phyloP scores from a whole-genome alignment of 257 asterid species.

The Anisodus acutangulus region DNA sequence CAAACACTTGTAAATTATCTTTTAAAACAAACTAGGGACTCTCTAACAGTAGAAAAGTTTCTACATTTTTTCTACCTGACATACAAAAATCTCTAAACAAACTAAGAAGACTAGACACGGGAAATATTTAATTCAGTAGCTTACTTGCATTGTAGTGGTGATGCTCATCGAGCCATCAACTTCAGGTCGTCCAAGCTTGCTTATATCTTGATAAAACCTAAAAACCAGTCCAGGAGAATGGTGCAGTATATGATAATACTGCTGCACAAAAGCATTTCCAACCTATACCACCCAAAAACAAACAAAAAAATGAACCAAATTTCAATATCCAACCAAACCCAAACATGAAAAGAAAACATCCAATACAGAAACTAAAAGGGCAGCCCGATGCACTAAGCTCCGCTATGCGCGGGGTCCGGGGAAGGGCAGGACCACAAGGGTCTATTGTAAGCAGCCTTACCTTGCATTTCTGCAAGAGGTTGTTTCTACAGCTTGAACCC shows the following conservation, averaged over 20 bases:
- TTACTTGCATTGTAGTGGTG: constrained; percentile 88
- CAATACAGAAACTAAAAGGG: background rate
- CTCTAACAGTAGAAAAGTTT: background rate
- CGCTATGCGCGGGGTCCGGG: too few species aligned
- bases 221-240: constrained; percentile 74
- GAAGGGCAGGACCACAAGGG: too few species aligned
- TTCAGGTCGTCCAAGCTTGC: constrained; percentile 88
- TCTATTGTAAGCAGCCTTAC: too few species aligned
- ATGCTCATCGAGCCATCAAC: constrained; percentile 74
- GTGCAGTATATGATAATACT: constrained; percentile 83
- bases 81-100: background rate
- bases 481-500: too few species aligned
- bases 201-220: constrained; percentile 79
- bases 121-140: constrained; percentile 16
- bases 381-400: too few species aligned
- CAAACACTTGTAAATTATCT: background rate
- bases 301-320: background rate
- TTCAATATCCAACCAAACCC: background rate
- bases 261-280: constrained; percentile 87
- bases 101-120: background rate
- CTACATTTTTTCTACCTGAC: background rate
- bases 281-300: constrained; percentile 49
- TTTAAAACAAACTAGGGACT: background rate
- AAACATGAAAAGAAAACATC: background rate
- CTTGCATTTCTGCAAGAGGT: too few species aligned